These are phyloP conservation scores for Aspergillus novoparasiticus DNA, from an alignment of 2,329 filamentous ascomycete genomes.

Conservation along the genomic window DNA sequence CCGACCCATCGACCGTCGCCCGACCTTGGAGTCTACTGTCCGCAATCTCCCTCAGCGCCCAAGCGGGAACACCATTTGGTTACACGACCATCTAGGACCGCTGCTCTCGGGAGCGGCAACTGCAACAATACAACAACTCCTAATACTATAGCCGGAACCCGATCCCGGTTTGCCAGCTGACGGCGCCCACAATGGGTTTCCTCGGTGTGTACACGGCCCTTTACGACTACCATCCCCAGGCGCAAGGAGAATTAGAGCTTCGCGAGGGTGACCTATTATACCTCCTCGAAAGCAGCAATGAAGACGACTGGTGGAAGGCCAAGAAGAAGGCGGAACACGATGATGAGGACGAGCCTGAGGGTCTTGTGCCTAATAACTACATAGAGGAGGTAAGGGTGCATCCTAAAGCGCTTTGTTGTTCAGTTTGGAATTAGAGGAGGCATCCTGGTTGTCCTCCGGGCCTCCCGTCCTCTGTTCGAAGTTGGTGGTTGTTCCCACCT, in stretches of 20 bases:
- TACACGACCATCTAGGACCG: conserved; percentile 6
- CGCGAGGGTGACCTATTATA: conserved; percentile 86
- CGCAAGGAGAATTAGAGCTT: conserved; percentile 81
- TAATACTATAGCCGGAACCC: conserved; percentile 6
- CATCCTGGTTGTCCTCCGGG: neutral
- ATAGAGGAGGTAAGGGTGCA: conserved; percentile 75
- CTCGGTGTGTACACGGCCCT: conserved; percentile 85
- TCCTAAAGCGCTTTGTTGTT: neutral
- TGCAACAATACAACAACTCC: neutral
- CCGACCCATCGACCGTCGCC: conserved; percentile 20
- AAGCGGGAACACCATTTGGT: neutral
- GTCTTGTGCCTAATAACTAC: conserved; percentile 92
- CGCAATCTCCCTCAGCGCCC: neutral
- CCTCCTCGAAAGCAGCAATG: conserved; percentile 76
- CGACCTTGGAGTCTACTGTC: conserved; percentile 14
- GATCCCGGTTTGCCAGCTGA: conserved; percentile 13
- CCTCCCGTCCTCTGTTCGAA: neutral
- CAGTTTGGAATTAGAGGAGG: neutral
- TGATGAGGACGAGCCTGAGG: conserved; percentile 88
- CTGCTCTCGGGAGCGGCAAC: conserved; percentile 1
- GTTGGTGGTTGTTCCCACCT: conserved; percentile 2
- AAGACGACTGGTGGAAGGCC: conserved; percentile 92
- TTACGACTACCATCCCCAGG: conserved; percentile 90
- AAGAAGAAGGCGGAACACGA: conserved; percentile 84
- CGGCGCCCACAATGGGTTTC: conserved; percentile 71